Percentiles rank a stretch among this genome's conserved stretches.
Evolutionary conservation across 345 rosid species (phyloP).

Genomic region (Salix exigua): DNA sequence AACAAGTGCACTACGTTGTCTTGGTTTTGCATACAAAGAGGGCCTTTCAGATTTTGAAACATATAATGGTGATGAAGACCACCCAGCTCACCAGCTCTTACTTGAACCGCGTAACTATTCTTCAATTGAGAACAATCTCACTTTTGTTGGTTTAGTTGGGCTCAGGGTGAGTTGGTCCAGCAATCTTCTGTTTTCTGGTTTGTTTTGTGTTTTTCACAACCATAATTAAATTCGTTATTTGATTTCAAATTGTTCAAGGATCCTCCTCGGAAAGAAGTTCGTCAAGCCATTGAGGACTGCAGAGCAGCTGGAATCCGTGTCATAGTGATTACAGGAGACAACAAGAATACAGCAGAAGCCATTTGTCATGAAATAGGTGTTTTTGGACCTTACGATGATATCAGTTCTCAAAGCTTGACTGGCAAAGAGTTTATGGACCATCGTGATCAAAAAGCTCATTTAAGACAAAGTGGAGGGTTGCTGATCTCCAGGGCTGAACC

Average conservation of each 20-base stretch:
- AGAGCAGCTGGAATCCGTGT: conserved; percentile 94
- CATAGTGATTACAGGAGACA: conserved; percentile 96
- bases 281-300: conserved; percentile 93
- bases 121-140: conserved; percentile 69
- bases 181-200: neutral
- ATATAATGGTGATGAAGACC: conserved; percentile 84
- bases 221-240: conserved; percentile 6
- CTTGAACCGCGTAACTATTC: conserved; percentile 70
- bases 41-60: conserved; percentile 53
- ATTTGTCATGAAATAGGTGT: conserved; percentile 95
- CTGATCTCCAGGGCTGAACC: conserved; percentile 98
- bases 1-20: conserved; percentile 68
- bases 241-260: conserved; percentile 46
- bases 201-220: neutral
- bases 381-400: conserved; percentile 61
- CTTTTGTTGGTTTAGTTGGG: conserved; percentile 84
- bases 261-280: conserved; percentile 95
- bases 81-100: conserved; percentile 79
- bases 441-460: conserved; percentile 48
- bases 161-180: conserved; percentile 55
- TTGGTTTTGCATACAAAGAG: conserved; percentile 77
- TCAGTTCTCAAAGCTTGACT: conserved; percentile 65
- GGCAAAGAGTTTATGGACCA: conserved; percentile 74
- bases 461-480: conserved; percentile 74
- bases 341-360: conserved; percentile 92